phyloP scores from a whole-genome alignment of 2,329 filamentous ascomycete genomes.

The Colletotrichum tanaceti region DNA sequence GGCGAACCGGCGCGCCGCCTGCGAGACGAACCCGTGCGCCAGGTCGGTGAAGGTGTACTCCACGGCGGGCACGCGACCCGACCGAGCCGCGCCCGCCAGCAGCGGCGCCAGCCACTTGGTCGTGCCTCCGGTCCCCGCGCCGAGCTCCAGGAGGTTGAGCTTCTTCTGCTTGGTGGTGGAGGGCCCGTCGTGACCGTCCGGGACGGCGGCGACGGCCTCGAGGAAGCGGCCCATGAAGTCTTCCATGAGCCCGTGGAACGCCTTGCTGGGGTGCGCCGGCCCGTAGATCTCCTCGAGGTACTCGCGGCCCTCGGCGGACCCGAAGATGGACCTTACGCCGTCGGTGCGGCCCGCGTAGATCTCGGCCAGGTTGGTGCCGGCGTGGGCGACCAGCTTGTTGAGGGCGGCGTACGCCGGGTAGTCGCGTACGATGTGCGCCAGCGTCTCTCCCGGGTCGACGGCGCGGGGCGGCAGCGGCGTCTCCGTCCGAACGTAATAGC shows the following conservation, averaged over 20 bases:
- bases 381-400: constrained; percentile 8
- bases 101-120: constrained; percentile 41
- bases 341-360: constrained; percentile 6
- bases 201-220: neutral
- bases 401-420: constrained; percentile 15
- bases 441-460: neutral
- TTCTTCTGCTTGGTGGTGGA: no score
- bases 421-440: constrained; percentile 11
- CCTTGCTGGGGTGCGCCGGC: constrained; percentile 8
- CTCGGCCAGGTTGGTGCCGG: neutral
- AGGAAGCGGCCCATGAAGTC: constrained; percentile 6
- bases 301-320: constrained; percentile 5
- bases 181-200: neutral
- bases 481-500: constrained; percentile 1
- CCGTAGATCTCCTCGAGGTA: constrained; percentile 14
- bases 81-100: no score
- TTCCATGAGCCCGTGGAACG: constrained; percentile 13
- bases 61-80: no score
- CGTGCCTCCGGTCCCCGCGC: constrained; percentile 22
- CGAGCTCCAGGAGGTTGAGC: constrained; percentile 15
- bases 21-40: constrained; percentile 47
- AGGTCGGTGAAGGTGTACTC: constrained; percentile 57
- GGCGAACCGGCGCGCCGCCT: constrained; percentile 43
- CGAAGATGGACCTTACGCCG: constrained; percentile 13
- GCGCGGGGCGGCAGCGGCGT: neutral